These are phyloP conservation scores for Epichloe typhina DNA, from an alignment of 2,329 filamentous ascomycete genomes.

Conservation along the genomic window DNA sequence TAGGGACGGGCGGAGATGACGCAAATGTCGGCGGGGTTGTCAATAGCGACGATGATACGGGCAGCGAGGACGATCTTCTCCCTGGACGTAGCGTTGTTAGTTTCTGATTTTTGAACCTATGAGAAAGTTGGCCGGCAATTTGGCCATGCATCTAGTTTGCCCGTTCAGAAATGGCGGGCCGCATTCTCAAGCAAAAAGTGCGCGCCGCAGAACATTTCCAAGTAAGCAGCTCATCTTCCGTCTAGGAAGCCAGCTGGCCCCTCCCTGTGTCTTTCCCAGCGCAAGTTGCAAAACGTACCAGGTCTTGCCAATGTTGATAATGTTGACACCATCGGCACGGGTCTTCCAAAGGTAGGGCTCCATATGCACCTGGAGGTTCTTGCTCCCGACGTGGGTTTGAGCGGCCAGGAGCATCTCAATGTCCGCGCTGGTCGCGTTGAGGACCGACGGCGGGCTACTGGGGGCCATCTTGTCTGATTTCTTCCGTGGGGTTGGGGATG, in stretches of 20 bases:
- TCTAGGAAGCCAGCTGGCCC: neutral
- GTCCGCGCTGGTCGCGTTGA: constrained; percentile 96
- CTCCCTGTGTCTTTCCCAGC: too few species aligned
- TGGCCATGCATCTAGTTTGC: too few species aligned
- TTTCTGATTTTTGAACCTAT: neutral
- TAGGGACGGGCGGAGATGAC: constrained; percentile 99
- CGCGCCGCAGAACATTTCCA: neutral
- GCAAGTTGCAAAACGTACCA: constrained; percentile 49
- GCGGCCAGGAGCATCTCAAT: constrained; percentile 99
- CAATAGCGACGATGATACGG: constrained; percentile 95
- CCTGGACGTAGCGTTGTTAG: constrained; percentile 36
- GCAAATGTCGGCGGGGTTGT: constrained; percentile 98
- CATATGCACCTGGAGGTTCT: constrained; percentile 99
- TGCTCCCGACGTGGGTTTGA: constrained; percentile 91
- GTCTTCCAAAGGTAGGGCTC: constrained; percentile 99
- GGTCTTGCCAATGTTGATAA: constrained; percentile 99
- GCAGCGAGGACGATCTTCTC: constrained; percentile 99
- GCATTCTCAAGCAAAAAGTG: neutral
- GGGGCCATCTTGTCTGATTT: constrained; percentile 73
- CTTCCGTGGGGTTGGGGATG: constrained; percentile 22
- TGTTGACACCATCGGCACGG: constrained; percentile 93
- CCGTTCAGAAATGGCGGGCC: neutral
- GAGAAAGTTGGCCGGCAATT: neutral
- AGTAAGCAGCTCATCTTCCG: neutral
- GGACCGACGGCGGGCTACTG: constrained; percentile 81